Evolutionary conservation across 306 rosid species (phyloP), one percentile per base, ranked within the genome.

Genomic region (Coriaria nepalensis): DNA sequence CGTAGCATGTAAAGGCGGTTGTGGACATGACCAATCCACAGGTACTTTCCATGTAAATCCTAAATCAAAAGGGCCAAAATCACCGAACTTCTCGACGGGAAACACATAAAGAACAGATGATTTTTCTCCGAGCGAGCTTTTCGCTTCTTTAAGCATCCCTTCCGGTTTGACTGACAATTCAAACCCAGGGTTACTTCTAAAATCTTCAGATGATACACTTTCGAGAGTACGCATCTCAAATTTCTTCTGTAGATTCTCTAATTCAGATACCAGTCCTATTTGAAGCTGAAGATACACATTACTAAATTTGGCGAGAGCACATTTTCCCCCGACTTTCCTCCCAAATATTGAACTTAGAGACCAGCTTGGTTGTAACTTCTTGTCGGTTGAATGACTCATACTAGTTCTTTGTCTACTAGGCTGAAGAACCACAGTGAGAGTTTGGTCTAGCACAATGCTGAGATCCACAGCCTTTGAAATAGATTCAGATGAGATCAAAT

Each of bases 341-440:
- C 93, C 98, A 63, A 90, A 90, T 40, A 90, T 69, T 59, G 96
- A 77, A 68, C 81, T 77, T 60, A 90, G 50, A 45, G 85, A 85
- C 98, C 95, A 85, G 56, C 74, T 82, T 67, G 95, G 98, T 59
- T 79, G 98, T 36, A 61, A 48, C 40, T 69, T 78, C 47, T 74
- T 53, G 43, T 68, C 79, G 35, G 47, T 47, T 4, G 63, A 60
- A 61, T 57, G 57, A 47, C 45, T 62, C 41, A 40, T 5, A 55
- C 55, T 45, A 52, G 69, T 45, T 53, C 52, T 59, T 56, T 47
- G 83, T 65, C 54, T 59, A 55, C 60, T 13, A 35, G 95, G 92
- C 64, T 77, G 78, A 61, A 82, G 76, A 53, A 81, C 94, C 67
- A 82, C 93, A 7, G 95, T 81, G 60, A 90, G 98, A 5, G 94